Conservation (phyloP, 2,329 filamentous ascomycete genomes). For the Diaporthe australafricana region DNA sequence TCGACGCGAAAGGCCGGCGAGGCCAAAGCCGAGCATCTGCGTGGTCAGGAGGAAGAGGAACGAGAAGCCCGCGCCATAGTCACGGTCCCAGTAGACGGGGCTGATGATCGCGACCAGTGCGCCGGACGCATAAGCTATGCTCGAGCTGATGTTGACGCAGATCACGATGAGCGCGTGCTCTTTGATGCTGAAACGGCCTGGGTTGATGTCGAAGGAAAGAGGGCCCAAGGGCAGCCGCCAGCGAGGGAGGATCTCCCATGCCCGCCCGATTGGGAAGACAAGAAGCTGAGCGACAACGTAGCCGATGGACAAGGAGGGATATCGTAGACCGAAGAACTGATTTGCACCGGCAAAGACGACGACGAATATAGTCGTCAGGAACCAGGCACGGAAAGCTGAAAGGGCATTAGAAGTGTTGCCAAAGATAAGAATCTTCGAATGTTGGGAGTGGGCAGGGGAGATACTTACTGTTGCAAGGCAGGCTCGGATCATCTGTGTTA, state of each 20-base stretch:
- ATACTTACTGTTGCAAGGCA: conserved; percentile 47
- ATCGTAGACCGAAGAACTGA: conserved; percentile 50
- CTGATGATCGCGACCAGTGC: conserved; percentile 48
- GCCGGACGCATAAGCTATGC: conserved; percentile 42
- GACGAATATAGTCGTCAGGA: conserved; percentile 45
- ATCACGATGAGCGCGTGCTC: conserved; percentile 50
- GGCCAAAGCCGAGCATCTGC: conserved; percentile 48
- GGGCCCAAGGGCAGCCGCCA: conserved; percentile 42
- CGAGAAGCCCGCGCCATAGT: conserved; percentile 47
- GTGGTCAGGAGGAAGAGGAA: conserved; percentile 48
- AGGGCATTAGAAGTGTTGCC: not conserved
- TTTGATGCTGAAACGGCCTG: conserved; percentile 48
- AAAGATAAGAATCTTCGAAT: not conserved
- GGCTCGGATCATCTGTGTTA: conserved; percentile 48
- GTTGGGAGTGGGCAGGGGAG: not conserved
- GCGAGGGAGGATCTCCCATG: conserved; percentile 47
- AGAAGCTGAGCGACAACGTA: conserved; percentile 50
- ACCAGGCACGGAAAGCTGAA: conserved; percentile 46
- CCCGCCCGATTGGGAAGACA: conserved; percentile 49
- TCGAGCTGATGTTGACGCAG: conserved; percentile 47
- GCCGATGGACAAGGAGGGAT: conserved; percentile 49
- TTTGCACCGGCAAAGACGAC: conserved; percentile 50
- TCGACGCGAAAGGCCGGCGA: conserved; percentile 48
- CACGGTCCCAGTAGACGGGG: conserved; percentile 48
- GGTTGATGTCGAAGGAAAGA: conserved; percentile 44